Percentiles rank a stretch among this genome's conserved stretches.
Evolutionary conservation across 306 rosid genomes (phyloP).

Genomic region (Fragaria nilgerrensis): DNA sequence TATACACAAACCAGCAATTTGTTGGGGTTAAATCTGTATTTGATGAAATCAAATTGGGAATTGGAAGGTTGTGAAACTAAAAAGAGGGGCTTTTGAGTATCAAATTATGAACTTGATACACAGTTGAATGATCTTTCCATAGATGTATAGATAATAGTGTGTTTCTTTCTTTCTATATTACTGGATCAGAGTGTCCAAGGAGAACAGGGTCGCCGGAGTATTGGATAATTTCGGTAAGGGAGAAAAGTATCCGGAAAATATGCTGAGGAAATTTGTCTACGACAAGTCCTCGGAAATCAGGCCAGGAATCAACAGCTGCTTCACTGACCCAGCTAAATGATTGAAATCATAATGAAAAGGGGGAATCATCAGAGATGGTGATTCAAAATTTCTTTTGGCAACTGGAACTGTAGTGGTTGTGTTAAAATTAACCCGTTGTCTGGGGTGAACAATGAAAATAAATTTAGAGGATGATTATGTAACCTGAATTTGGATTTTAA

Average conservation of each 20-base stretch:
- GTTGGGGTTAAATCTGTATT: neutral
- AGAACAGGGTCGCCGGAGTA: conserved; percentile 72
- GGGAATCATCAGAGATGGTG: conserved; percentile 4
- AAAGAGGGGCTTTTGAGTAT: neutral
- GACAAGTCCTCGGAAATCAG: conserved; percentile 66
- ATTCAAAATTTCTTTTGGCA: neutral
- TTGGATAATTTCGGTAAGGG: conserved; percentile 79
- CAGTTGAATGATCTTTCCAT: neutral
- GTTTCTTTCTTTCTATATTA: too few species aligned
- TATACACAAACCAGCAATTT: too few species aligned
- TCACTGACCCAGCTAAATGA: conserved; percentile 61
- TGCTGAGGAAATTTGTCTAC: conserved; percentile 61
- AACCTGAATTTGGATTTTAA: too few species aligned
- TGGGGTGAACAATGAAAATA: conserved; percentile 19
- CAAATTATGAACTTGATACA: neutral
- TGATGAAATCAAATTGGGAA: neutral
- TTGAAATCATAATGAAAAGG: neutral
- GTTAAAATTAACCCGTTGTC: conserved; percentile 11
- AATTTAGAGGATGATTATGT: conserved; percentile 26
- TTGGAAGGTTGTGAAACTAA: neutral
- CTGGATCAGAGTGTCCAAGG: too few species aligned
- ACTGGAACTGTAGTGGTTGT: conserved; percentile 11
- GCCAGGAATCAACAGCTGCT: conserved; percentile 69
- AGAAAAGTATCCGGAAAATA: conserved; percentile 69
- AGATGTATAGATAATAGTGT: too few species aligned